Evolutionary conservation across 2,329 filamentous ascomycete species (phyloP), one percentile per base, ranked within the genome.

Genomic region (Colletotrichum acutatum): DNA sequence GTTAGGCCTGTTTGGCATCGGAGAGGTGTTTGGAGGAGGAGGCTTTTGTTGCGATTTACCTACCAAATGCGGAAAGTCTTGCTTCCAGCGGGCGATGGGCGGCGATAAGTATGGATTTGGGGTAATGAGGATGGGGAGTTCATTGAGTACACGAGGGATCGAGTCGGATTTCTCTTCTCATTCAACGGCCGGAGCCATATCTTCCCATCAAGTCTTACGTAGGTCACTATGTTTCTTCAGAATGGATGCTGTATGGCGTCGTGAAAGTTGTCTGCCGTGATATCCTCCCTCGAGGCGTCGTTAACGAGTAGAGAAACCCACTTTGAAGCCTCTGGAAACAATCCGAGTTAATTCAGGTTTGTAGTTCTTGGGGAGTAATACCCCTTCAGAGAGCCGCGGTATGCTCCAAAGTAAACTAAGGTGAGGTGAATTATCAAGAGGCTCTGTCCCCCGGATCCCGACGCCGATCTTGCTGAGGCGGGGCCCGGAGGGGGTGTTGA

Each of bases 51-150:
- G 58, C 68, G 57, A 58, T 14, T 8, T 58, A 14, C 65, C 52
- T 53, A 42, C 52, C 58, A 6, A 19, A 63, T 46, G 34, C 58
- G 65, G 68, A 71, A 68, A 60, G 22, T 58, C 64, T 58, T 62
- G 34, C 37, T 57, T 57, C 42, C 42, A 49, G 19, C 42, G 42
- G 19, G 42, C 64, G 63, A 11, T 11, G 32, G 32, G 12, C 24
- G 26, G 37, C 28, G 37, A 19, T 28, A 24, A n/a, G 8, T 22
- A 66, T 57, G 32, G 19, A 22, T 22, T n/a, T n/a, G 42, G 42
- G 42, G 19, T 42, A 22, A 4, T 49, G 42, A 22, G 6, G 42
- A 9, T 9, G 19, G 7, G 22, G 19, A 22, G 19, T 49, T 49
- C 16, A 19, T 42, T 42, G 4, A 34, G 32, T 42, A 42, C 0